phyloP scores from a whole-genome alignment of 805 yeast species.

The Spathaspora gorwiae region DNA sequence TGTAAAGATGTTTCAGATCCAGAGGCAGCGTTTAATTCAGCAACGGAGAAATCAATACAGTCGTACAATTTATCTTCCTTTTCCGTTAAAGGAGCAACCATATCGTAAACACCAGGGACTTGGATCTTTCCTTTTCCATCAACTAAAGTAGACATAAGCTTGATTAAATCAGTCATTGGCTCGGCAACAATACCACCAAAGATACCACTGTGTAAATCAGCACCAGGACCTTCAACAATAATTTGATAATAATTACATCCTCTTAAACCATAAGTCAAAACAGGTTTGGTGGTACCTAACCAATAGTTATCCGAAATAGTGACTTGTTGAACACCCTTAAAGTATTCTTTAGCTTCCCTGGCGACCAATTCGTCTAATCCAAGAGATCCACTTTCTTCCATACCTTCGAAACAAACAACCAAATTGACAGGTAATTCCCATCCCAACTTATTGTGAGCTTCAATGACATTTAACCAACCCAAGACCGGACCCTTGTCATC shows the following conservation, averaged over 20 bases:
- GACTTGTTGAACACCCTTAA: conserved; percentile 87
- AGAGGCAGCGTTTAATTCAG: conserved; percentile 80
- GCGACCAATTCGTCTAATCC: conserved; percentile 85
- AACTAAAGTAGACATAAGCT: conserved; percentile 73
- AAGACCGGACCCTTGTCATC: conserved; percentile 98
- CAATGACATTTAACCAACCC: conserved; percentile 91
- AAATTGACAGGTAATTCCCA: conserved; percentile 91
- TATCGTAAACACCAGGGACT: conserved; percentile 84
- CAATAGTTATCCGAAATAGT: conserved; percentile 97
- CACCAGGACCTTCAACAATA: conserved; percentile 82
- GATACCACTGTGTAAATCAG: conserved; percentile 95
- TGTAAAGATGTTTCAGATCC: conserved; percentile 83
- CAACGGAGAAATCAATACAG: conserved; percentile 76
- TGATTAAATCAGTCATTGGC: conserved; percentile 90
- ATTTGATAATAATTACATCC: conserved; percentile 94
- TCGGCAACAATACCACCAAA: conserved; percentile 97
- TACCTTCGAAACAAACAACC: conserved; percentile 92
- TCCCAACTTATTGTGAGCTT: conserved; percentile 84
- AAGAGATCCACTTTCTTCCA: conserved; percentile 97
- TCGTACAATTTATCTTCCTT: conserved; percentile 78
- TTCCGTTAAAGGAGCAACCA: conserved; percentile 91
- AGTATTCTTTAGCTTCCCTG: conserved; percentile 71
- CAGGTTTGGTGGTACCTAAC: conserved; percentile 97
- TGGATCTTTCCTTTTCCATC: conserved; percentile 76
- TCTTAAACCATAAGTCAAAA: conserved; percentile 93